Evolutionary conservation across 345 rosid species (phyloP).

Genomic region (Carallia pectinifolia): DNA sequence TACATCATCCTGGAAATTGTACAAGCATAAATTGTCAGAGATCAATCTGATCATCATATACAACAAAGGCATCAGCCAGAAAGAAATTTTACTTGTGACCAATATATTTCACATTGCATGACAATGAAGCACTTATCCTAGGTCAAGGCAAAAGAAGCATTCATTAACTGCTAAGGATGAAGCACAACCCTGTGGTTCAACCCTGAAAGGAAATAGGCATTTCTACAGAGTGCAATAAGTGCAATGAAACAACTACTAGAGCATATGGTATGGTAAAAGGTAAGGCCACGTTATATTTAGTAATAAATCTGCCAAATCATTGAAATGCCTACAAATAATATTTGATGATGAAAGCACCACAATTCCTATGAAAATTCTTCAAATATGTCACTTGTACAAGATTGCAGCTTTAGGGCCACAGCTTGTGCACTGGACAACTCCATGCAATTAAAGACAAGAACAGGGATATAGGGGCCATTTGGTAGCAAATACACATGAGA

Average conservation of each 20-base stretch:
- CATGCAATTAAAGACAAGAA: too few relatives aligned
- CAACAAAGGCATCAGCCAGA: background rate
- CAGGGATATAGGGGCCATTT: too few relatives aligned
- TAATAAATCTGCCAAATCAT: background rate
- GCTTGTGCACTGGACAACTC: too few relatives aligned
- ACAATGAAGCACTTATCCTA: background rate
- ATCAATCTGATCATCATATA: background rate
- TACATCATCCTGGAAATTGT: conserved; percentile 50
- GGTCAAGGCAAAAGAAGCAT: background rate
- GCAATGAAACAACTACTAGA: background rate
- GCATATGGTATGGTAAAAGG: background rate
- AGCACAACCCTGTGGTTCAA: background rate
- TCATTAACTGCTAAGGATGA: background rate
- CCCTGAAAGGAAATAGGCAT: background rate
- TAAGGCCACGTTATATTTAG: background rate
- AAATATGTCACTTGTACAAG: too few relatives aligned
- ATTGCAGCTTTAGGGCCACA: too few relatives aligned
- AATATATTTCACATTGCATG: too few relatives aligned
- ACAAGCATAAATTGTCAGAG: conserved; percentile 18
- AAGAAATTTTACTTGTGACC: background rate
- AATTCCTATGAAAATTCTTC: too few relatives aligned
- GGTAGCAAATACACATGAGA: conserved; percentile 2
- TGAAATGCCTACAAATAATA: background rate
- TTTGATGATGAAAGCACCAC: too few relatives aligned
- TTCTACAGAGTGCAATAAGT: background rate